Evolutionary conservation across 148 eudicot species (phyloP), one percentile per base, ranked within the genome.

Genomic region (Cornus suecica): DNA sequence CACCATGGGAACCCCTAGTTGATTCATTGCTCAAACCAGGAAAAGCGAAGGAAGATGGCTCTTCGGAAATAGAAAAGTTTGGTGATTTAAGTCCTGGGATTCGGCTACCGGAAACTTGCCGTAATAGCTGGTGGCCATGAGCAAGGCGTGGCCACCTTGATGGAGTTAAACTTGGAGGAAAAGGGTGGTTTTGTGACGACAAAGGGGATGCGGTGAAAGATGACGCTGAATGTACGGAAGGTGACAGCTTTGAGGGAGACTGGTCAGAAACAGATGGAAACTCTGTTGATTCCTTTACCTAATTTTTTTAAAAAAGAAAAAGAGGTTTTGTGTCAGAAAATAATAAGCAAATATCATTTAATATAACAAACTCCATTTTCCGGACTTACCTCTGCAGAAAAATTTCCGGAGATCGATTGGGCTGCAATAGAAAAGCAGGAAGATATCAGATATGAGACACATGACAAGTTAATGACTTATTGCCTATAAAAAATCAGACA

Each of bases 1-100:
- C 85, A 27, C 89, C 92, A 76, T 84, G 80, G 27, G 92, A 90
- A 45, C 82, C 86, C 61, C 89, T 63, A 65, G 84, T 86, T 66
- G 92, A 83, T 64, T 86, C 86, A 77, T 87, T 81, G 81, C 86
- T 82, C 76, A 83, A 83, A 72, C 80, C 78, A 66, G 88, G 83
- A 16, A 76, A 74, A 22, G 62, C 76, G 31, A 69, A 75, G 37
- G 85, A 76, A 28, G 76, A 76, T n/a, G 79, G 74, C 30, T 83
- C 90, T 76, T 84, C 95, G 18, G 80, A 74, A 48, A 81, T 79
- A 28, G 88, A 87, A 65, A 76, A 78, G 56, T 84, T 84, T 11
- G 94, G 92, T 56, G 97, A 89, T 77, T 81, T 91, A 62, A 80
- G 75, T 65, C 80, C 90, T 24, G 85, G 86, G 58, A 85, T 81